These are phyloP conservation scores for Talaromyces marneffei DNA, from an alignment of 2,329 filamentous ascomycete genomes.

Conservation along the genomic window DNA sequence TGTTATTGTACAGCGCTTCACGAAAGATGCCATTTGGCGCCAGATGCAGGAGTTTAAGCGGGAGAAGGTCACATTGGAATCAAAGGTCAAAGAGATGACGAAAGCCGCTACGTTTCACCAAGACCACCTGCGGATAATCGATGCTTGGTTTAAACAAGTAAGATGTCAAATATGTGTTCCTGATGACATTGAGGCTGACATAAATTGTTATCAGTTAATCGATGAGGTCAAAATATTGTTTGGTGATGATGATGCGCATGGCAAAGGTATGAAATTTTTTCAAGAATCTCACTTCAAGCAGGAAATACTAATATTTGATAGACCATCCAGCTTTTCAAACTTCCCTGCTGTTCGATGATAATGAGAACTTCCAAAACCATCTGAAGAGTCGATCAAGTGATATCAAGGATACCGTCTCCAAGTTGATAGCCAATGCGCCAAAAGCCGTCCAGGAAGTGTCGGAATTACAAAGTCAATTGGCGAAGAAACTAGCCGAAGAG, in stretches of 20 bases:
- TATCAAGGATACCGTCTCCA: constrained; percentile 68
- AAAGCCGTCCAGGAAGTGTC: constrained; percentile 60
- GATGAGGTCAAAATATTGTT: constrained; percentile 44
- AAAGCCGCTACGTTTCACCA: constrained; percentile 78
- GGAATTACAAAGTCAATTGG: constrained; percentile 68
- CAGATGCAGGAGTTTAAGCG: constrained; percentile 98
- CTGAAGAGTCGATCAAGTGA: constrained; percentile 67
- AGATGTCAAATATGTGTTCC: constrained; percentile 25
- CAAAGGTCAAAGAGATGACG: constrained; percentile 71
- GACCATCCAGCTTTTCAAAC: constrained; percentile 42
- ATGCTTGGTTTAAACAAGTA: constrained; percentile 93
- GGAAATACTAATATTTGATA: constrained; percentile 7
- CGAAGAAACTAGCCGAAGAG: constrained; percentile 68
- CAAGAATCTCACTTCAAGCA: not conserved
- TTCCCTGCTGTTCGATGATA: constrained; percentile 51
- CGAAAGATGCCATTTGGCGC: constrained; percentile 93
- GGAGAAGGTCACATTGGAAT: constrained; percentile 75
- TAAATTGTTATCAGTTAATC: constrained; percentile 29
- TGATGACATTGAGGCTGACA: constrained; percentile 2
- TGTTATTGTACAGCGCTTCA: constrained; percentile 59
- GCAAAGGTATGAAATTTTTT: constrained; percentile 24
- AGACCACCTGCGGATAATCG: constrained; percentile 83
- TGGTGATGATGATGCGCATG: constrained; percentile 24
- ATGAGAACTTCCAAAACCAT: constrained; percentile 67
- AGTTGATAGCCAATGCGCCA: constrained; percentile 52